Evolutionary conservation across 805 yeast genomes (phyloP).

Genomic region (Debaryomyces castellii): DNA sequence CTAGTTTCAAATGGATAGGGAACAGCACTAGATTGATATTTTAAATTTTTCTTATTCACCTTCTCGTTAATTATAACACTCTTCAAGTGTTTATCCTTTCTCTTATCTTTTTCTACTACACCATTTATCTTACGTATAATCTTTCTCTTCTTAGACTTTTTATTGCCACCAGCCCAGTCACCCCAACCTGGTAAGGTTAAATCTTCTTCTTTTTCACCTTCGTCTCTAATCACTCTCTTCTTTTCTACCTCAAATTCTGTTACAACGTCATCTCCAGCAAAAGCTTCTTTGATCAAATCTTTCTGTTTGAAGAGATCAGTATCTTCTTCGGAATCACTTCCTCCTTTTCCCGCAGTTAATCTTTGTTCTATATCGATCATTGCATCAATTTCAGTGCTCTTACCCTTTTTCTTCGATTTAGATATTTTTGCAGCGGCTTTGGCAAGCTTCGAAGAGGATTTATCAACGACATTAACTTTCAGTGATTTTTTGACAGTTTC

Average conservation of each 20-base stretch:
- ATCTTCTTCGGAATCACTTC: constrained; percentile 36
- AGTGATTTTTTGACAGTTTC: constrained; percentile 27
- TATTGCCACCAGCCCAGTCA: constrained; percentile 80
- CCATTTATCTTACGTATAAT: constrained; percentile 75
- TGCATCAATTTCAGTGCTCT: constrained; percentile 35
- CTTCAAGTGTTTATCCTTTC: constrained; percentile 74
- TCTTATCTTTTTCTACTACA: constrained; percentile 63
- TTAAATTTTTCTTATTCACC: constrained; percentile 77
- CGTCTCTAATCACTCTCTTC: constrained; percentile 61
- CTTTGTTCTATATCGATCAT: constrained; percentile 55
- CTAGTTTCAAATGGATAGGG: constrained; percentile 92
- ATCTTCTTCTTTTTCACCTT: constrained; percentile 86
- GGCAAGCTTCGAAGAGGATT: constrained; percentile 35
- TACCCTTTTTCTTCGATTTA: constrained; percentile 30
- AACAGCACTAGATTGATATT: constrained; percentile 84
- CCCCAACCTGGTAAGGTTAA: constrained; percentile 97
- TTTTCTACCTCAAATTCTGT: constrained; percentile 79
- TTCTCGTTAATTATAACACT: constrained; percentile 89
- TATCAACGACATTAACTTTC: constrained; percentile 30
- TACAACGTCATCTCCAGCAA: constrained; percentile 96
- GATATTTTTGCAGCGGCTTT: constrained; percentile 43
- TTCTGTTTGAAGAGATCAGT: constrained; percentile 66
- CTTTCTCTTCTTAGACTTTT: constrained; percentile 50
- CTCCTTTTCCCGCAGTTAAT: constrained; percentile 49
- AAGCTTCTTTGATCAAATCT: constrained; percentile 84